Base-by-base conservation (phyloP, 768 basidiomycete genomes). In the Coprinopsis marcescibilis region DNA sequence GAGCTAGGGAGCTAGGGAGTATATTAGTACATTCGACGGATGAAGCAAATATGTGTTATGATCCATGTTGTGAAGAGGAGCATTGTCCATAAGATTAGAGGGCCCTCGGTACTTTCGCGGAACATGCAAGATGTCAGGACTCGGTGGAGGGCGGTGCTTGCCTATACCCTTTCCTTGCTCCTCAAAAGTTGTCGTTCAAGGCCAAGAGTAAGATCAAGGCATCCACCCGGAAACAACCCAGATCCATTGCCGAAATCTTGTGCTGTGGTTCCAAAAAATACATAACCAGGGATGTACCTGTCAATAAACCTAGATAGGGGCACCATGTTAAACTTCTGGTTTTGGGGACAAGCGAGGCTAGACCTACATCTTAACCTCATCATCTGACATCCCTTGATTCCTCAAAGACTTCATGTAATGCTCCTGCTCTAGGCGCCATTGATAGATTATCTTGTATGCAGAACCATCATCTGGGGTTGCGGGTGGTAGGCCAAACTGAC, bases 341-440 rank as follows among this genome's bases (percentile, higher is more conserved):
- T n/a, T 20, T 30, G 20, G 35, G 21, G 21, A 36, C 27, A 25
- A 37, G 24, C 23, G 29, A 46, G 42, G 59, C 63, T 36, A 52
- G 73, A 74, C 69, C 58, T 56, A 81, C 82, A 55, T 83, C 79
- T 71, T 93, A 64, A 78, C 75, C 19, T 63, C 69, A 4, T 75
- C 80, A 56, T 95, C 92, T 0, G 81, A 72, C 95, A 98, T 96
- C 3, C 94, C 94, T 25, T 69, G 69, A 4, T 91, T 92, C 29
- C 90, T 95, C 36, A 59, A 59, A 3, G 78, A 70, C 61, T 92
- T 95, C 91, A 96, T 94, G 49, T 77, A 57, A 49, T 85, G 89
- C 56, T 98, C 94, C 64, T 96, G 93, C 60, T 96, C 74, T 29
- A 89, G 62, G 13, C 95, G 72, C 95, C 95, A 97, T 51, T 75